Evolutionary conservation across 371 early-diverging fungal genomes (phyloP).

Genomic region (Apophysomyces ossiformis): DNA sequence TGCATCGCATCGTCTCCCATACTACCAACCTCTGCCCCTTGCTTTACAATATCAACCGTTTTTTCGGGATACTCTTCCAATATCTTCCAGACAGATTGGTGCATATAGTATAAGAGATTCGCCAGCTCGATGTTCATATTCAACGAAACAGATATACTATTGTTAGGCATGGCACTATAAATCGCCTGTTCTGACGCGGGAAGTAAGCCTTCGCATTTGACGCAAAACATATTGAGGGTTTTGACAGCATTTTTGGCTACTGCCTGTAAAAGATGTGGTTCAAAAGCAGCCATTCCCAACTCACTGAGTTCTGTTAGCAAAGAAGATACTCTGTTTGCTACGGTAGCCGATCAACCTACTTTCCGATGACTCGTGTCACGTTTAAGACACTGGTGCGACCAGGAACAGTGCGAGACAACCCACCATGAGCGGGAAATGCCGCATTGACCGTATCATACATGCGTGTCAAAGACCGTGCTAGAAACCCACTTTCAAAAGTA

Average conservation of each 20-base stretch:
- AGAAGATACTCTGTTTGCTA: not conserved
- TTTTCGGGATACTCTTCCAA: constrained; percentile 59
- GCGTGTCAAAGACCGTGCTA: constrained; percentile 64
- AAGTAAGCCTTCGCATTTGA: constrained; percentile 53
- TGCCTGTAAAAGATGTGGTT: constrained; percentile 50
- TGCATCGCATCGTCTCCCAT: not conserved
- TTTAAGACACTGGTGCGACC: constrained; percentile 58
- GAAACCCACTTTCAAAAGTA: constrained; percentile 73
- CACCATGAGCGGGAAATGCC: constrained; percentile 54
- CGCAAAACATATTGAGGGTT: constrained; percentile 57
- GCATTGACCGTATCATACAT: constrained; percentile 65
- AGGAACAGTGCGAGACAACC: constrained; percentile 36
- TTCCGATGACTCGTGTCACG: constrained; percentile 57
- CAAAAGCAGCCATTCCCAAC: constrained; percentile 66
- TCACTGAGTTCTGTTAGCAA: constrained; percentile 46
- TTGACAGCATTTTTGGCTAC: constrained; percentile 62
- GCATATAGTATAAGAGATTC: constrained; percentile 59
- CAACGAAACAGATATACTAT: constrained; percentile 33
- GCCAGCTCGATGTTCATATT: constrained; percentile 64
- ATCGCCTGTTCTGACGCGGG: constrained; percentile 37
- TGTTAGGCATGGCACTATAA: constrained; percentile 44
- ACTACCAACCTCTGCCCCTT: constrained; percentile 48
- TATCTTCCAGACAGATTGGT: constrained; percentile 62
- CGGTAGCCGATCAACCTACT: constrained; percentile 36
- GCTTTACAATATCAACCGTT: constrained; percentile 47